Evolutionary conservation across 2,329 filamentous ascomycete genomes (phyloP), one percentile per base, ranked within the genome.

Genomic region (Sporothrix sp.): DNA sequence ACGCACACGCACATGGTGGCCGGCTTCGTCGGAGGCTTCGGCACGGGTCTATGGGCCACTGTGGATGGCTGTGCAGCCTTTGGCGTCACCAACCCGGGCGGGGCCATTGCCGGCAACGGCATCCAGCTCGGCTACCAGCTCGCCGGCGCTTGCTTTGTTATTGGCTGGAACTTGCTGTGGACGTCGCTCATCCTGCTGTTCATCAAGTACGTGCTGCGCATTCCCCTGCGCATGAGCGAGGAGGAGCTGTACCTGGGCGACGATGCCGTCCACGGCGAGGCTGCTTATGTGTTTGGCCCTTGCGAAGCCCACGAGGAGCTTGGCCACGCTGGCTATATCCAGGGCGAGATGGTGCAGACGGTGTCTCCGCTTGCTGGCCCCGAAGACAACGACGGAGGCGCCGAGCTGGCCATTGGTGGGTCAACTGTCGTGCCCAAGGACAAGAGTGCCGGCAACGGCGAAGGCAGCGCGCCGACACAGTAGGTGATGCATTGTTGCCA

Each of bases 161-260:
- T 75, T 50, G 72, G 70, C 14, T 72, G 69, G 68, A 74, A 75
- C 53, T 57, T 72, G 14, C 68, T 75, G 48, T 74, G 71, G 71
- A 75, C 72, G 4, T 66, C 66, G 18, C 58, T 72, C 30, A 74
- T 75, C 52, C 61, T 73, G 62, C 56, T 68, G 2, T 75, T 75
- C 59, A 75, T 75, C 63, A 72, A 73, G 58, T 70, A 72, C 56
- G 70, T 73, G 37, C 60, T 67, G 39, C 66, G 72, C 16, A 65
- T 75, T 16, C 69, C 70, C 5, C 61, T 75, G 52, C 63, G 72
- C 37, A 72, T 74, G 68, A 62, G 61, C 27, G 71, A 74, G 13
- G 70, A 71, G 50, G 56, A 69, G 45, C 59, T 74, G 30, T 52
- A 70, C 18, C 61, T 71, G 21, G 72, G 72, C 20, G 72, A 75